Evolutionary conservation across 345 rosid genomes (phyloP).

Genomic region (Isatis tinctoria): DNA sequence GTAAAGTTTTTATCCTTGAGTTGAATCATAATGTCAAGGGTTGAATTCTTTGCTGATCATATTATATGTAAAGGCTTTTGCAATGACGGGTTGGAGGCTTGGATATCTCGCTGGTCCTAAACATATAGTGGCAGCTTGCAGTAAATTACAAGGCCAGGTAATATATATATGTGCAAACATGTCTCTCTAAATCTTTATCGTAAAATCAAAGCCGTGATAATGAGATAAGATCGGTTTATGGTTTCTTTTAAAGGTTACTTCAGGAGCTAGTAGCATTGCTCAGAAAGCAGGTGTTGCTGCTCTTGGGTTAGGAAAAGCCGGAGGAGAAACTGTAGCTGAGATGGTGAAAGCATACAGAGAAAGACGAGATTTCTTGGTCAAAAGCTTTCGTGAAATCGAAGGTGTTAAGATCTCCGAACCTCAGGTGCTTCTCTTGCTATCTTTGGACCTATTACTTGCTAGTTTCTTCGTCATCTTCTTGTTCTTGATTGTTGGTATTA

Average conservation of each 20-base stretch:
- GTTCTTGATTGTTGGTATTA: neutral
- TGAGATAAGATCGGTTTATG: neutral
- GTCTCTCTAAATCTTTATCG: neutral
- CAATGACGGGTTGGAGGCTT: conserved; percentile 99
- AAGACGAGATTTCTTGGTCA: conserved; percentile 83
- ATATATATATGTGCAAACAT: neutral
- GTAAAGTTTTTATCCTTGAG: conserved; percentile 32
- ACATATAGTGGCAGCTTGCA: conserved; percentile 89
- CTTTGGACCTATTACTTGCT: neutral
- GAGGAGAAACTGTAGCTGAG: conserved; percentile 74
- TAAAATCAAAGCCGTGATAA: neutral
- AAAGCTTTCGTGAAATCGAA: conserved; percentile 67
- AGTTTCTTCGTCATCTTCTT: neutral
- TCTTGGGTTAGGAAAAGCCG: conserved; percentile 89
- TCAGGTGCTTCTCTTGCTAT: conserved; percentile 46
- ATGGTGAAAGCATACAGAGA: conserved; percentile 94
- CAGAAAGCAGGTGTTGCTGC: conserved; percentile 94
- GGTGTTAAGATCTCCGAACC: conserved; percentile 86
- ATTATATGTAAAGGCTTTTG: conserved; percentile 70
- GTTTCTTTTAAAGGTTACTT: conserved; percentile 47
- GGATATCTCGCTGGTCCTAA: conserved; percentile 94
- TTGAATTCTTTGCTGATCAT: neutral
- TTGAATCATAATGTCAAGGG: neutral
- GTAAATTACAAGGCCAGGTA: conserved; percentile 98
- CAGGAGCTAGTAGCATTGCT: conserved; percentile 91